Percentiles rank a stretch among this genome's conserved stretches.
These are phyloP conservation scores for Nicotiana tomentosiformis DNA, from an alignment of 257 asterid species.

Conservation along the genomic window DNA sequence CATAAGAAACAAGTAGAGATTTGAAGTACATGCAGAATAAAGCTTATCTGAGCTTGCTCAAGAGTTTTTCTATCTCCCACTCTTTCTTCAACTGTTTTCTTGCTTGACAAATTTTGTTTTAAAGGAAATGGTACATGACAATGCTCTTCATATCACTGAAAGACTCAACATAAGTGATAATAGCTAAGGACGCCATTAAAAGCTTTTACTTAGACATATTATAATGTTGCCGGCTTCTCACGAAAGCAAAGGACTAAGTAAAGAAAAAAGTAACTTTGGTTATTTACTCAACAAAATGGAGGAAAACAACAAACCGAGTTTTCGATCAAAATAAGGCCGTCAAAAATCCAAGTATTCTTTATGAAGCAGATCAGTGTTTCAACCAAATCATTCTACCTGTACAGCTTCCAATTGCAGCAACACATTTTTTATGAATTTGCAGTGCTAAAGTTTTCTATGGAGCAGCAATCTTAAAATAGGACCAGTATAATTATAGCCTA, in stretches of 20 bases:
- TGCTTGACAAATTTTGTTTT: background rate
- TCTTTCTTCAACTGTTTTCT: background rate
- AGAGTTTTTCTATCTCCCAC: background rate
- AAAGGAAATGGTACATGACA: background rate
- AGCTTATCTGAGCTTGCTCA: background rate
- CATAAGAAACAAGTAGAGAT: conserved; percentile 10
- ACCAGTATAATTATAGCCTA: background rate
- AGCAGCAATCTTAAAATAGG: background rate
- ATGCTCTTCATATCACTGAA: background rate
- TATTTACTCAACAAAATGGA: background rate
- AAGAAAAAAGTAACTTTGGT: background rate
- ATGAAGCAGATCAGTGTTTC: background rate
- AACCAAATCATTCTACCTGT: background rate
- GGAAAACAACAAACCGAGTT: background rate
- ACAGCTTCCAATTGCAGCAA: background rate
- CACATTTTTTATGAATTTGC: background rate
- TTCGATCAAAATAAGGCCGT: background rate
- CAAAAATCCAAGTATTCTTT: background rate
- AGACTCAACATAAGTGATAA: background rate
- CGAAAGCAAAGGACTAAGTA: background rate
- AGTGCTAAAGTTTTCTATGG: background rate
- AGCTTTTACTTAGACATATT: background rate
- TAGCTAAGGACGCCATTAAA: background rate
- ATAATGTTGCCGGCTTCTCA: background rate
- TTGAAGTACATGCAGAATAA: conserved; percentile 2